A percentile compares a stretch with the other conserved stretches of the same genome.
phyloP scores from a whole-genome alignment of 257 asterid genomes.

The Primulina tabacum region DNA sequence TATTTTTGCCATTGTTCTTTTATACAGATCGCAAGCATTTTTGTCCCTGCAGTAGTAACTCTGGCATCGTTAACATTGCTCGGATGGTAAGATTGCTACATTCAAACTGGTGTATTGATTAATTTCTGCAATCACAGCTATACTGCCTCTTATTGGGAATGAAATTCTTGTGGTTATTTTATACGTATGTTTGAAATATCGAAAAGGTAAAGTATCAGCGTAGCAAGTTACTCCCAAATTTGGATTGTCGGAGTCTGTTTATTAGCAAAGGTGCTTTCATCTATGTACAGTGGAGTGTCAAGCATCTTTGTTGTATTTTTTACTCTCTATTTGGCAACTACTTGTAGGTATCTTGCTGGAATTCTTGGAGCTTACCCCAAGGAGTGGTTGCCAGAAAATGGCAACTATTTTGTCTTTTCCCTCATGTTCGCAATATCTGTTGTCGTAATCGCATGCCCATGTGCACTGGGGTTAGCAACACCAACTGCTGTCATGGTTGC shows the following conservation, averaged over 20 bases:
- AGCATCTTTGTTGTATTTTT: constrained; percentile 1
- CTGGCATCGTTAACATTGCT: constrained; percentile 71
- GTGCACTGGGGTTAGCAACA: constrained; percentile 99
- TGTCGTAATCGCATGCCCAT: constrained; percentile 94
- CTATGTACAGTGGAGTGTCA: background rate
- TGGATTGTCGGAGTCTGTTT: background rate
- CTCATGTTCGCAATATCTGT: constrained; percentile 97
- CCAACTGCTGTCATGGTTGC: constrained; percentile 99
- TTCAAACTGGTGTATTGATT: constrained; percentile 1
- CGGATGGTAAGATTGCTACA: constrained; percentile 67
- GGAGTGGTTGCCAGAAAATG: constrained; percentile 82
- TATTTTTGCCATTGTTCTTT: constrained; percentile 28
- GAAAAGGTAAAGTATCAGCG: background rate
- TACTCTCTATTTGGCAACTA: constrained; percentile 7
- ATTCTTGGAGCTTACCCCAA: constrained; percentile 73
- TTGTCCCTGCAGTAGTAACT: constrained; percentile 76
- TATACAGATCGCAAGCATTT: constrained; percentile 87
- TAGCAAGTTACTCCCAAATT: too few relatives aligned
- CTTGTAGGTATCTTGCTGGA: constrained; percentile 80
- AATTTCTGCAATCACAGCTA: background rate
- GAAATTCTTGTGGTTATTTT: background rate
- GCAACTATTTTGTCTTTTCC: constrained; percentile 82
- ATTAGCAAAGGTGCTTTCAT: background rate
- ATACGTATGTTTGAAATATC: too few relatives aligned
- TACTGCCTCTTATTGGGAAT: background rate